These are phyloP conservation scores for Spiraea crenata DNA, from an alignment of 331 rosid genomes.

Conservation along the genomic window DNA sequence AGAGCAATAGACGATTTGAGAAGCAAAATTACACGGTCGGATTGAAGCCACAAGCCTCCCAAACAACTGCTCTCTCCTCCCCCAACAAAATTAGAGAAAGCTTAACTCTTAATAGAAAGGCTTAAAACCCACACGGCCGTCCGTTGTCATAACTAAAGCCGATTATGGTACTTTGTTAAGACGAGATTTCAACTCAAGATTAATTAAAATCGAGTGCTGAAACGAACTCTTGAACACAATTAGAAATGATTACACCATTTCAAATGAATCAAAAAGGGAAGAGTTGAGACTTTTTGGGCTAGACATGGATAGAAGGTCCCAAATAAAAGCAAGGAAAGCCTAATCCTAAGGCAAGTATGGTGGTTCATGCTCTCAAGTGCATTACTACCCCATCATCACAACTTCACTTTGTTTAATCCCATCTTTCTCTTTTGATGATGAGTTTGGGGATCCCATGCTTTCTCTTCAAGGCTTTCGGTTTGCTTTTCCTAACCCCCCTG, in stretches of 20 bases:
- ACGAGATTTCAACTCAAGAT: neutral
- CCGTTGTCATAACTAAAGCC: no score
- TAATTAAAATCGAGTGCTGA: neutral
- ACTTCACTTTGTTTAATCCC: constrained; percentile 19
- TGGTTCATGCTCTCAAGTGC: constrained; percentile 32
- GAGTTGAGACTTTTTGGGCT: constrained; percentile 10
- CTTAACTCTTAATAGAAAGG: no score
- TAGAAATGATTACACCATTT: no score
- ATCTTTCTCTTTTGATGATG: constrained; percentile 6
- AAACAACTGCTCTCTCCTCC: no score
- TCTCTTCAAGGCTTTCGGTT: constrained; percentile 27
- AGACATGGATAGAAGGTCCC: constrained; percentile 29
- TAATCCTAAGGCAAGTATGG: constrained; percentile 46
- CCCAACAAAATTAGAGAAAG: no score
- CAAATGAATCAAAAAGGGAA: neutral
- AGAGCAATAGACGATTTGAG: no score
- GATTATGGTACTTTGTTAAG: no score
- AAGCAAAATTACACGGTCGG: no score
- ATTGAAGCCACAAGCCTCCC: no score
- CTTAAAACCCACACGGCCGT: no score
- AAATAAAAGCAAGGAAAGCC: constrained; percentile 28
- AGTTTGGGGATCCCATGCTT: constrained; percentile 13
- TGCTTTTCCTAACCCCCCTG: constrained; percentile 17
- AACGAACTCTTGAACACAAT: no score
- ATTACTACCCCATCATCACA: constrained; percentile 23